Evolutionary conservation across 352 stramenopile genomes (phyloP).

Genomic region (Phytophthora europaea): DNA sequence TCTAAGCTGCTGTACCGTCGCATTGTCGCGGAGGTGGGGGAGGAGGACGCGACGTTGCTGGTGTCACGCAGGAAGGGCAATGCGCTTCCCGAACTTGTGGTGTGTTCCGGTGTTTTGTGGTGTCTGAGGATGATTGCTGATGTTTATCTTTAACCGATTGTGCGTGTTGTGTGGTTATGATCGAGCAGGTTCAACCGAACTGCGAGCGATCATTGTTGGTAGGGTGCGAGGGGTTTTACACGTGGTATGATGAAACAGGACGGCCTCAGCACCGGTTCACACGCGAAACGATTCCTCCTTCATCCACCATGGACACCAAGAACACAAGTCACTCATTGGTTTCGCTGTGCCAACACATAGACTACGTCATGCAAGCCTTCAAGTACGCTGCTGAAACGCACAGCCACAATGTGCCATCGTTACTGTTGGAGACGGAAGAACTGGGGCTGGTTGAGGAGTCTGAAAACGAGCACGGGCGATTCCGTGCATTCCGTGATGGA

Average conservation of each 20-base stretch:
- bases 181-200: constrained; percentile 29
- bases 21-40: constrained; percentile 47
- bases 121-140: neutral
- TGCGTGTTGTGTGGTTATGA: neutral
- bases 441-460: constrained; percentile 46
- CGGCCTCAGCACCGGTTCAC: constrained; percentile 64
- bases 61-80: constrained; percentile 33
- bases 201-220: constrained; percentile 28
- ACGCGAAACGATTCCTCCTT: constrained; percentile 63
- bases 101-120: constrained; percentile 11
- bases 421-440: constrained; percentile 8
- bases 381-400: constrained; percentile 11
- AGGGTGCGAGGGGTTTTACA: constrained; percentile 56
- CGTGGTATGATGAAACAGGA: constrained; percentile 47
- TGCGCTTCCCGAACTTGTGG: constrained; percentile 37
- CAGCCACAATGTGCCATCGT: neutral
- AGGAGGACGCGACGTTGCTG: constrained; percentile 43
- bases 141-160: neutral
- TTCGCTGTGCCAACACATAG: constrained; percentile 45
- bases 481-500: constrained; percentile 75
- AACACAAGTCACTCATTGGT: constrained; percentile 15
- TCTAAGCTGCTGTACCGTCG: constrained; percentile 51
- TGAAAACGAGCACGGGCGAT: constrained; percentile 65
- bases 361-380: constrained; percentile 45
- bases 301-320: constrained; percentile 29